Evolutionary conservation across 2,329 filamentous ascomycete genomes (phyloP).

Genomic region (Fusarium sp.): DNA sequence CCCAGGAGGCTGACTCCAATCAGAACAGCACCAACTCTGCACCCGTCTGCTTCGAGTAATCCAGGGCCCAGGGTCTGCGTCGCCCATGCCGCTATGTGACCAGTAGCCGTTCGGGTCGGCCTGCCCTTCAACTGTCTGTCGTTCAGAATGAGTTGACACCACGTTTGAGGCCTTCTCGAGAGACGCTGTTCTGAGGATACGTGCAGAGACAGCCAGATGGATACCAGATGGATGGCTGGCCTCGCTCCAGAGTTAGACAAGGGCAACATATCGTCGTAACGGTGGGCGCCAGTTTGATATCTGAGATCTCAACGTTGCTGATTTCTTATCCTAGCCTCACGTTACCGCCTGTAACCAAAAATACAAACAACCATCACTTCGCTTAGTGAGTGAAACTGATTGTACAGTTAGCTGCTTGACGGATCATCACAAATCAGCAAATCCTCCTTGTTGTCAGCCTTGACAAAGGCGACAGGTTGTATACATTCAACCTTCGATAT

Average conservation of each 20-base stretch:
- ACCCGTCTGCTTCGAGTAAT: constrained; percentile 47
- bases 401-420: constrained; percentile 20
- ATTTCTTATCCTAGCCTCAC: constrained; percentile 18
- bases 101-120: constrained; percentile 26
- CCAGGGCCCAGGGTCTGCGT: constrained; percentile 29
- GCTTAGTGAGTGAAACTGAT: constrained; percentile 33
- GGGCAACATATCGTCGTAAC: constrained; percentile 10
- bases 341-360: constrained; percentile 11
- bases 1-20: constrained; percentile 32
- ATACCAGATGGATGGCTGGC: constrained; percentile 43
- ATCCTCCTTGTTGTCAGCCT: constrained; percentile 33
- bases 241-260: constrained; percentile 37
- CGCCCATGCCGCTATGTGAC: constrained; percentile 15
- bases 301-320: constrained; percentile 7
- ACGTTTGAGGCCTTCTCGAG: constrained; percentile 44
- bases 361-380: constrained; percentile 8
- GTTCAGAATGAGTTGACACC: constrained; percentile 39
- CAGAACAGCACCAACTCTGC: constrained; percentile 38
- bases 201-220: constrained; percentile 38
- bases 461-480: constrained; percentile 26
- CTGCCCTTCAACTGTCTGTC: constrained; percentile 25
- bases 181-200: constrained; percentile 39
- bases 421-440: constrained; percentile 33
- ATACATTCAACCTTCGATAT: constrained; percentile 30
- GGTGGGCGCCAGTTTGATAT: constrained; percentile 12